phyloP scores from a whole-genome alignment of 495 filamentous ascomycete genomes.

The Tuber aestivum region DNA sequence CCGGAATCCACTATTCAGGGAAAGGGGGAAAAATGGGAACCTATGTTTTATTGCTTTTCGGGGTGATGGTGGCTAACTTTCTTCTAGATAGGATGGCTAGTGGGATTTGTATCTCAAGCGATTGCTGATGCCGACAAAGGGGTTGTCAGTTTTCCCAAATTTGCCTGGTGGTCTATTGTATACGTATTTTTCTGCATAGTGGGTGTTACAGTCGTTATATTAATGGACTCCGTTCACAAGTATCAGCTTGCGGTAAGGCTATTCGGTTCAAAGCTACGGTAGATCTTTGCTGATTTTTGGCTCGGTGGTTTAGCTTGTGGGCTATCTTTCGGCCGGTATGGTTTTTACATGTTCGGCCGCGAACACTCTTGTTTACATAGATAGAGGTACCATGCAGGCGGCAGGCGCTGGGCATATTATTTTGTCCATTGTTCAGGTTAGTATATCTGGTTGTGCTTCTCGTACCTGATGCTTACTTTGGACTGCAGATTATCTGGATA shows the following conservation, averaged over 20 bases:
- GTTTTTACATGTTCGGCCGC: constrained; percentile 78
- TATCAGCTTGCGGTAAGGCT: constrained; percentile 78
- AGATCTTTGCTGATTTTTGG: constrained; percentile 19
- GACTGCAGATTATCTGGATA: constrained; percentile 86
- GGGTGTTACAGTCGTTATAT: constrained; percentile 72
- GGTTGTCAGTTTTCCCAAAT: constrained; percentile 62
- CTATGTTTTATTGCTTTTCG: background rate
- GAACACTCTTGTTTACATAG: constrained; percentile 70
- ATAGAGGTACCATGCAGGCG: constrained; percentile 68
- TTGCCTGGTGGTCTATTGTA: constrained; percentile 81
- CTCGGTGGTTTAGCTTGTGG: constrained; percentile 57
- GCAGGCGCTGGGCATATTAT: constrained; percentile 90
- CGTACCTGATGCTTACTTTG: constrained; percentile 10
- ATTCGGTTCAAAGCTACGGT: background rate
- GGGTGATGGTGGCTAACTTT: constrained; percentile 7
- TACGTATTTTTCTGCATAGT: constrained; percentile 78
- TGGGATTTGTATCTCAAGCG: constrained; percentile 78
- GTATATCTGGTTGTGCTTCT: background rate
- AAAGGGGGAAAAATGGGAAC: background rate
- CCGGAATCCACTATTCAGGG: background rate
- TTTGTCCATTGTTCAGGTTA: constrained; percentile 87
- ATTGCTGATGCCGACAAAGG: constrained; percentile 58
- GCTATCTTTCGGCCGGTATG: constrained; percentile 73
- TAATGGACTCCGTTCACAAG: constrained; percentile 70
- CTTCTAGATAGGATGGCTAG: constrained; percentile 82